These are phyloP conservation scores for Dissoconium aciculare DNA, from an alignment of 2,329 filamentous ascomycete species.

Conservation along the genomic window DNA sequence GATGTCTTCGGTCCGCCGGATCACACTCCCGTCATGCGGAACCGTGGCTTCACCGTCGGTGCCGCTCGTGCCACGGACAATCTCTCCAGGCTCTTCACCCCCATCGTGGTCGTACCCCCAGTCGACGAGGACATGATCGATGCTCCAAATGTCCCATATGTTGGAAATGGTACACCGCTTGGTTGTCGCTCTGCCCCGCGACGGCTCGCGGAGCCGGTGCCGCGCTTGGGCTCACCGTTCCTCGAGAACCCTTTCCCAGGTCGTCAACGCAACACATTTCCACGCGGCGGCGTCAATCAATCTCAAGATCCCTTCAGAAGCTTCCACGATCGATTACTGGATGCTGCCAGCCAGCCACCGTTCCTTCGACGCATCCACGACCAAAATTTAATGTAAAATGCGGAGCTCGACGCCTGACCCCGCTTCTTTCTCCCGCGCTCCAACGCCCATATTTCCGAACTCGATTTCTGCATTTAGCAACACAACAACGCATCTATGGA, in stretches of 20 bases:
- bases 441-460: no score
- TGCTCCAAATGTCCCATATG: conserved; percentile 3
- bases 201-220: conserved; percentile 26
- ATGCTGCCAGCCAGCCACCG: conserved; percentile 1
- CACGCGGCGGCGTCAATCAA: conserved; percentile 25
- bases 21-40: conserved; percentile 42
- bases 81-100: conserved; percentile 41
- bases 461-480: no score
- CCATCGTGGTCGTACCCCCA: conserved; percentile 14
- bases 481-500: no score
- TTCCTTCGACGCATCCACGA: conserved; percentile 6
- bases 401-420: no score
- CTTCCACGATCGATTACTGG: conserved; percentile 19
- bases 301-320: conserved; percentile 17
- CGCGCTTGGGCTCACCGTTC: conserved; percentile 35
- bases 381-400: no score
- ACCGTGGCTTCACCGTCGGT: conserved; percentile 46
- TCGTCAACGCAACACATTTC: conserved; percentile 32
- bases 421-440: no score
- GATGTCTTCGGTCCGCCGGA: conserved; percentile 34
- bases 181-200: conserved; percentile 21
- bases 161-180: conserved; percentile 5
- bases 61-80: conserved; percentile 38
- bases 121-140: conserved; percentile 20
- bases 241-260: conserved; percentile 24